Base-by-base conservation (phyloP, 2,329 filamentous ascomycete species). In the Sordariomycetes sp. region DNA sequence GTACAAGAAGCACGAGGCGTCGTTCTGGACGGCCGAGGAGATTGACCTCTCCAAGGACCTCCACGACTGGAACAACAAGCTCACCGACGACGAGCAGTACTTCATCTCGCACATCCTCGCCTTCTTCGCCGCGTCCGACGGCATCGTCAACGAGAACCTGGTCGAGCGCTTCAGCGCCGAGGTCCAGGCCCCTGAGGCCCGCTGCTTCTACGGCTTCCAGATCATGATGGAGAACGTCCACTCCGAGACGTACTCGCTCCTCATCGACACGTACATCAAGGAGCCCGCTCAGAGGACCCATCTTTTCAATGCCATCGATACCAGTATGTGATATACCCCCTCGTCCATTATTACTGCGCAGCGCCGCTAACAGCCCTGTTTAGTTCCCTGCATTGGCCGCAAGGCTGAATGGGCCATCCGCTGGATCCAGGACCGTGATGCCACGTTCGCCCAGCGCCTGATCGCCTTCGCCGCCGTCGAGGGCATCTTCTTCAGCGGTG, bases 221-320 rank as follows among this genome's bases (percentile, higher is more conserved):
- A 97, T 97, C 79, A 99, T 99, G 94, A 97, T 99, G 90, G 94
- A 99, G 82, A 99, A 99, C 79, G 96, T 99, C 69, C 94, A 99
- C 83, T 97, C 94, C 18, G 94, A 99, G 80, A 99, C 94, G 58
- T 99, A 99, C 83, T 97, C 93, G 22, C 87, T 99, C 40, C 86
- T 99, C 71, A 99, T 99, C 72, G 94, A 99, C 74, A 97, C 93
- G 62, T 99, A 99, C 76, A 96, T 99, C 78, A 97, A 95, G 82
- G 94, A 99, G 79, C 89, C 90, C 62, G 88, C 89, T 71, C 93
- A 99, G 79, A 87, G 90, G 66, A 88, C 83, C 62, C 92, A 97
- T 72, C 87, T 99, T 59, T 97, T 99, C 79, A 96, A 99, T 69
- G 94, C 94, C 68, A 95, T 99, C 75, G 94, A 99, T 65, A 99